phyloP scores from a whole-genome alignment of 2,329 filamentous ascomycete species.

The Neopestalotiopsis clavispora region DNA sequence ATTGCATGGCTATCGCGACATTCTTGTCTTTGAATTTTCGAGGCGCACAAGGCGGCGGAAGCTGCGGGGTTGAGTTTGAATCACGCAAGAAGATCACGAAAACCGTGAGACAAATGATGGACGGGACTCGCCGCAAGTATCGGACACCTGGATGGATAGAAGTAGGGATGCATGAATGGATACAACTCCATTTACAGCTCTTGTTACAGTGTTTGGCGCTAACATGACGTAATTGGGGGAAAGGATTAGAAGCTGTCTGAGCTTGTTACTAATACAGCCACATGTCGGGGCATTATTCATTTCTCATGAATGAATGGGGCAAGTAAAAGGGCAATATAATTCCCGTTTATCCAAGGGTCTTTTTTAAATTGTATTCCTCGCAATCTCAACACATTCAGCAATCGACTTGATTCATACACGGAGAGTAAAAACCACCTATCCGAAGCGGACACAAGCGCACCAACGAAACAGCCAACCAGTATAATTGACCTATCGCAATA shows the following conservation, averaged over 20 bases:
- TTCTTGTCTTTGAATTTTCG: not conserved
- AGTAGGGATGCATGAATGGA: not conserved
- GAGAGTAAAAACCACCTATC: too few relatives aligned
- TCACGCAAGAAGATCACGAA: not conserved
- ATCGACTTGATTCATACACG: too few relatives aligned
- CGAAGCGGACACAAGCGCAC: too few relatives aligned
- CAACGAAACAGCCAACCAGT: too few relatives aligned
- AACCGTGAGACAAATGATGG: not conserved
- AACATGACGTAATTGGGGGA: slow-evolving; percentile 12
- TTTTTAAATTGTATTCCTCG: not conserved
- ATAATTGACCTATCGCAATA: too few relatives aligned
- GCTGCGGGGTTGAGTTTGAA: not conserved
- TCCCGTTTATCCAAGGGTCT: not conserved
- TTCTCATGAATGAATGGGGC: not conserved
- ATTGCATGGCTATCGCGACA: not conserved
- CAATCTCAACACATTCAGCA: too few relatives aligned
- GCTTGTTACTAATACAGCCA: slow-evolving; percentile 3
- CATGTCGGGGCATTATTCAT: not conserved
- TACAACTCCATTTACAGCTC: too few relatives aligned
- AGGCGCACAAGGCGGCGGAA: not conserved
- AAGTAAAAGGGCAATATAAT: not conserved
- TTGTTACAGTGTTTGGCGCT: not conserved
- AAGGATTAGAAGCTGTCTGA: not conserved
- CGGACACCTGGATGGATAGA: not conserved
- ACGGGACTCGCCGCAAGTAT: not conserved